These are phyloP conservation scores for Paxillus involutus DNA, from an alignment of 768 basidiomycete genomes.

Conservation along the genomic window DNA sequence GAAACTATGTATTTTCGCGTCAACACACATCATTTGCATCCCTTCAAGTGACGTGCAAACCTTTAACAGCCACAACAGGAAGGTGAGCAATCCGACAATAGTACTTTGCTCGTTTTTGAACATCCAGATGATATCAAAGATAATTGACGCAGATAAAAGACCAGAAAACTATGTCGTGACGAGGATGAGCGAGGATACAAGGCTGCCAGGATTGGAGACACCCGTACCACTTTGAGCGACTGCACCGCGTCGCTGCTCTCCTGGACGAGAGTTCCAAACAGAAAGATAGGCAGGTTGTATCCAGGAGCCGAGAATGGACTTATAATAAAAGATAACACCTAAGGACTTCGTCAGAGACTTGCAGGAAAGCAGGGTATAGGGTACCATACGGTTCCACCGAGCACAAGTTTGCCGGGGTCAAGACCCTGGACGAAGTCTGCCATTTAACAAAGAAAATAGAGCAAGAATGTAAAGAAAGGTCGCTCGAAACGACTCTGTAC, in stretches of 20 bases:
- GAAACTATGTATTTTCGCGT: slow-evolving; percentile 41
- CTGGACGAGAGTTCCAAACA: slow-evolving; percentile 74
- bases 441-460: slow-evolving; percentile 26
- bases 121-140: slow-evolving; percentile 77
- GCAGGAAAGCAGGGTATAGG: neutral
- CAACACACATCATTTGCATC: neutral
- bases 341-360: neutral
- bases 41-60: slow-evolving; percentile 25
- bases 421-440: slow-evolving; percentile 69
- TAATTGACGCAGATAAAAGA: slow-evolving; percentile 55
- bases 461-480: too few species aligned
- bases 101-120: slow-evolving; percentile 51
- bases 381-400: slow-evolving; percentile 57
- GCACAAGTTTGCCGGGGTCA: slow-evolving; percentile 69
- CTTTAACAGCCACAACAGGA: slow-evolving; percentile 61
- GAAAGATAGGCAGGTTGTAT: slow-evolving; percentile 82
- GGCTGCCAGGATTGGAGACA: neutral
- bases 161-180: slow-evolving; percentile 54
- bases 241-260: slow-evolving; percentile 65
- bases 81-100: slow-evolving; percentile 53
- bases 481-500: neutral
- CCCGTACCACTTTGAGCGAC: slow-evolving; percentile 60
- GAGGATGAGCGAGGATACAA: neutral
- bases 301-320: slow-evolving; percentile 56
- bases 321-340: slow-evolving; percentile 64